Evolutionary conservation across 306 rosid genomes (phyloP), one percentile per base, ranked within the genome.

Genomic region (Cyclanthera cordifolia): DNA sequence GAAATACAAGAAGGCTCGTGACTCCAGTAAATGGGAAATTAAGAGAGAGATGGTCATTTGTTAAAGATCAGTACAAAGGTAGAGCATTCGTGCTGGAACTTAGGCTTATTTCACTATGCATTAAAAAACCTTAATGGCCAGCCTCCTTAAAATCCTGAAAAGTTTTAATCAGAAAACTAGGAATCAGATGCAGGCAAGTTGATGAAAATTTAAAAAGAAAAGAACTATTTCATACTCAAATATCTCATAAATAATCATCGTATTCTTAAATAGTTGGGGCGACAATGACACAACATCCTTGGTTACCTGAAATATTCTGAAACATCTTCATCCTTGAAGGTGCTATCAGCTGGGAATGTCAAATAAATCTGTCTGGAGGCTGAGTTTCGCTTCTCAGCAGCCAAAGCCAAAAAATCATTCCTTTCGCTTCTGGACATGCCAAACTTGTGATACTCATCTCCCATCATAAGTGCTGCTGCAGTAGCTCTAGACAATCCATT

Each of bases 311-410:
- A 92, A 78, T 92, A 92, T 54, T 89, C 98, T 0, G 98, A 92
- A 80, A 92, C 98, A 64, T 92, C 96, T 70, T 93, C 98, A 70
- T 93, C 98, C 70, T 86, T 93, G 75, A 93, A 93, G n/a, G 93
- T 87, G 82, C 98, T 93, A 75, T 93, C 98, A 2, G 98, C 98
- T 34, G 98, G 98, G 74, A 93, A 93, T 11, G 98, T 93, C 72
- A 93, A 75, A 74, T 93, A 93, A 72, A 93, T 93, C 85, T 93
- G 98, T 64, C 96, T 84, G 4, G 98, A 87, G 0, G 98, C 96
- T 0, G 96, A 87, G 78, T 86, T 89, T 24, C 81, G 73, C 72
- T 86, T 93, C 9, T 89, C 98, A 0, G 90, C 80, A 61, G 85
- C 67, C 82, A 86, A 73, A 25, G 89, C 82, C 30, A 85, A 79